Conservation (phyloP, 768 basidiomycete species). For the Leccinum subgranulosum region DNA sequence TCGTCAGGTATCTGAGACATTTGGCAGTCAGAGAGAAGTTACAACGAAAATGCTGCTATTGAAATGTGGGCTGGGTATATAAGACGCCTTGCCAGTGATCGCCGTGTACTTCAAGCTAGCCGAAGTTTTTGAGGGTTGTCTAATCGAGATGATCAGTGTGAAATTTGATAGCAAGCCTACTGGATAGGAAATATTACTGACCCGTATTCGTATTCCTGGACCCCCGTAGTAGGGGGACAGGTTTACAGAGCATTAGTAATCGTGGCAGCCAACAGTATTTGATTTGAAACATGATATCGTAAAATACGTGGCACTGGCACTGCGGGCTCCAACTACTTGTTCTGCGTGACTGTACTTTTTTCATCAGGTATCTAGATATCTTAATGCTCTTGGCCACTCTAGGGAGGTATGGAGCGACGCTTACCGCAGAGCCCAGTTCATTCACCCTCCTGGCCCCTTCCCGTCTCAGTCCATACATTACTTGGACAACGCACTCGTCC, state of each 20-base stretch:
- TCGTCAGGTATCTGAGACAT: constrained; percentile 40
- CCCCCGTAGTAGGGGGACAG: no score
- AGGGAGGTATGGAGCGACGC: constrained; percentile 16
- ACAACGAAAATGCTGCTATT: neutral
- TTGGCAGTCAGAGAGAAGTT: neutral
- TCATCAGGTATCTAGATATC: no score
- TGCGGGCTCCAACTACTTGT: no score
- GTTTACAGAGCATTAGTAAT: no score
- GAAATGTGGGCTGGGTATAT: neutral
- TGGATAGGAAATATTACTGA: neutral
- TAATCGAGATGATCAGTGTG: neutral
- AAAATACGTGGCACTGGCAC: no score
- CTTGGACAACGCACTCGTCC: constrained; percentile 14
- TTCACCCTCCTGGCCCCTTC: constrained; percentile 19
- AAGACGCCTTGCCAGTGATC: no score
- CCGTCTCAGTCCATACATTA: constrained; percentile 8
- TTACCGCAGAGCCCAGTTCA: constrained; percentile 11
- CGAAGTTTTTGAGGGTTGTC: neutral
- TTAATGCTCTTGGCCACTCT: no score
- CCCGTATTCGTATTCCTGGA: no score
- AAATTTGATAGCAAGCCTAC: neutral
- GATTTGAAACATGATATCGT: no score
- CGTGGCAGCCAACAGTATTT: no score
- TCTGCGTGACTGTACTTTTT: no score
- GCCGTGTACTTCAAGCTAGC: neutral